phyloP scores from a whole-genome alignment of 73 alveolate genomes.

The Tetrahymena elliotti region DNA sequence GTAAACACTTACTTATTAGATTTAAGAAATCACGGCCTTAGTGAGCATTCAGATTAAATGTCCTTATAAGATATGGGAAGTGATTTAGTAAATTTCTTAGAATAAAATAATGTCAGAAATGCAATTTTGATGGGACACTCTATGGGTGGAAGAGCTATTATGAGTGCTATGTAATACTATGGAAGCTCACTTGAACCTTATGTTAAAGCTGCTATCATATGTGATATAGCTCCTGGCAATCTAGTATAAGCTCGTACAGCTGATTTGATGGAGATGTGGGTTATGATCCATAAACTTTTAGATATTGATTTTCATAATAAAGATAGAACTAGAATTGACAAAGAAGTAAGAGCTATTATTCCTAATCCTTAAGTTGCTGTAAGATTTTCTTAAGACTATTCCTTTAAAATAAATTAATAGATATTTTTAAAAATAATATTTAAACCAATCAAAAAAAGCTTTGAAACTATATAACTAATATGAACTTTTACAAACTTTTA shows the following conservation, averaged over 20 bases:
- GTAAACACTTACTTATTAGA: conserved; percentile 9
- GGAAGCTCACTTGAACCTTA: not conserved
- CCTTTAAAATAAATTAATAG: not conserved
- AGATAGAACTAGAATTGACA: not conserved
- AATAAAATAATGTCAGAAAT: not conserved
- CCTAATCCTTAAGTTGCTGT: not conserved
- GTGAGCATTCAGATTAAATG: conserved; percentile 21
- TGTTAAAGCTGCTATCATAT: conserved; percentile 10
- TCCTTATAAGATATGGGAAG: conserved; percentile 23
- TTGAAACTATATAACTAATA: not conserved
- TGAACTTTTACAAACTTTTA: not conserved
- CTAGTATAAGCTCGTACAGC: not conserved
- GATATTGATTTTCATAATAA: not conserved
- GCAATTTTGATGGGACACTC: conserved; percentile 36
- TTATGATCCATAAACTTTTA: not conserved
- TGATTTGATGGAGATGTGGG: not conserved
- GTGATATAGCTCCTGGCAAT: conserved; percentile 20
- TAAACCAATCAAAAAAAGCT: not conserved
- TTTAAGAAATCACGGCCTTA: conserved; percentile 36
- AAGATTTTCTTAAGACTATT: not conserved
- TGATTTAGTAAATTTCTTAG: not conserved
- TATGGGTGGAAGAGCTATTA: conserved; percentile 36
- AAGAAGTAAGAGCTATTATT: not conserved
- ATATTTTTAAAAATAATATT: too few species aligned
- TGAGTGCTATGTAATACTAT: not conserved